Conservation (phyloP, 805 yeast genomes). For the Helenozyma baotianmanensis region DNA sequence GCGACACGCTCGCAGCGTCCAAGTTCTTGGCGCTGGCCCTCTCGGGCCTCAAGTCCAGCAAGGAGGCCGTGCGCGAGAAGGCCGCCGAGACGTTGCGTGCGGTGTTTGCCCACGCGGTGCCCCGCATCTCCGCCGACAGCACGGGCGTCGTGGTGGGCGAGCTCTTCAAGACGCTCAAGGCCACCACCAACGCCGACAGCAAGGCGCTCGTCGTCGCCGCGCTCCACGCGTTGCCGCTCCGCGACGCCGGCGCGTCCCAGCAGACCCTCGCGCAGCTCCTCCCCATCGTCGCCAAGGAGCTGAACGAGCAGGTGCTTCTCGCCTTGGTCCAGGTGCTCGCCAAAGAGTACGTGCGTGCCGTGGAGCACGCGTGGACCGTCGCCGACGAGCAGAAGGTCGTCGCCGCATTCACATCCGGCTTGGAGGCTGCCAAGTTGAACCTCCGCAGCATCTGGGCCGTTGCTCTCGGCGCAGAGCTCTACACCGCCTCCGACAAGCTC, state of each 20-base stretch:
- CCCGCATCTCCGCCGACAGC: constrained; percentile 14
- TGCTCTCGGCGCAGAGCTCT: constrained; percentile 36
- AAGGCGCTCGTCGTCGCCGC: constrained; percentile 50
- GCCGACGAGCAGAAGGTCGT: constrained; percentile 15
- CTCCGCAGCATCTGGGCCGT: constrained; percentile 66
- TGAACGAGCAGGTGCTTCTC: constrained; percentile 61
- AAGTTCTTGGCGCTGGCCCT: constrained; percentile 50
- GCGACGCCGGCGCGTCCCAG: constrained; percentile 12
- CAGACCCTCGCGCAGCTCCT: constrained; percentile 41
- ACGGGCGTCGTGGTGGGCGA: constrained; percentile 44
- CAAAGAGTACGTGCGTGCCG: constrained; percentile 32
- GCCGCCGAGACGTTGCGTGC: constrained; percentile 35
- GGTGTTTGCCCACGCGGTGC: constrained; percentile 18
- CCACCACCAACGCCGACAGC: constrained; percentile 58
- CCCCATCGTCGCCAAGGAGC: constrained; percentile 64
- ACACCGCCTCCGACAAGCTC: constrained; percentile 12
- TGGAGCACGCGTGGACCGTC: constrained; percentile 3
- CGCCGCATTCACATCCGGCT: constrained; percentile 48
- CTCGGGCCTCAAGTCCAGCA: constrained; percentile 63
- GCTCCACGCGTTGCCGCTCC: constrained; percentile 30
- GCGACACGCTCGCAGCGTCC: constrained; percentile 27
- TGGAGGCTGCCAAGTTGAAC: constrained; percentile 58
- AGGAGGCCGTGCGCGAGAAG: constrained; percentile 54
- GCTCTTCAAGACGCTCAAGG: constrained; percentile 52
- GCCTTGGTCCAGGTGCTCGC: constrained; percentile 48